Conservation (phyloP, 192 early-diverging fungal genomes). For the Coemansia reversa region DNA sequence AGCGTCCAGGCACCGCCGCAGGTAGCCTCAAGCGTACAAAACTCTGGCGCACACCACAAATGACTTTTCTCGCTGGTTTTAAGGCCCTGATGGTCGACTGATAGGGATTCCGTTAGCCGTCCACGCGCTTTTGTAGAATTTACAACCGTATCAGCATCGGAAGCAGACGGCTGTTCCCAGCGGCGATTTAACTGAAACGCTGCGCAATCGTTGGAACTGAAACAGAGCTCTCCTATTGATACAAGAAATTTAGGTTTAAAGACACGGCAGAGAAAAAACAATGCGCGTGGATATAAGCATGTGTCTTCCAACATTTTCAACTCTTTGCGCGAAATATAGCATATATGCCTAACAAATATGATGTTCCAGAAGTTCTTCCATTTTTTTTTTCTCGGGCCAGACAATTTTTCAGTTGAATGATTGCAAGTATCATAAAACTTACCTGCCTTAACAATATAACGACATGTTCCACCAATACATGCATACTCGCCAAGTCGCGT, state of each 20-base stretch:
- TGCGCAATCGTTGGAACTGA: constrained; percentile 55
- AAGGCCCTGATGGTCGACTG: constrained; percentile 10
- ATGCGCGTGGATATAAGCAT: background rate
- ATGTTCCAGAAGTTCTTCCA: too few relatives aligned
- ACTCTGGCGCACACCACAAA: constrained; percentile 49
- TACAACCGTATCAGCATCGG: background rate
- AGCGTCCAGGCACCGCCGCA: constrained; percentile 65
- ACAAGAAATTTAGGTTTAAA: background rate
- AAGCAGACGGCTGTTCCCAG: constrained; percentile 11
- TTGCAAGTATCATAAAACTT: background rate
- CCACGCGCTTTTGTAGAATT: background rate
- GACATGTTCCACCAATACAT: constrained; percentile 57
- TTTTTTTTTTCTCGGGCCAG: too few relatives aligned
- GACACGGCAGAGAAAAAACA: constrained; percentile 7
- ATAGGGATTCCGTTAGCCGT: constrained; percentile 2
- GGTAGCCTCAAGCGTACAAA: constrained; percentile 61
- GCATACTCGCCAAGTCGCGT: constrained; percentile 57
- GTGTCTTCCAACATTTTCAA: too few relatives aligned
- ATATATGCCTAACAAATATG: too few relatives aligned
- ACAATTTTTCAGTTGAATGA: background rate
- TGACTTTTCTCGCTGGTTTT: background rate
- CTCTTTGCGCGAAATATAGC: background rate
- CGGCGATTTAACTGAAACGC: constrained; percentile 48
- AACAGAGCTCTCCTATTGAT: constrained; percentile 53
- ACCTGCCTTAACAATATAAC: constrained; percentile 62